Evolutionary conservation across 768 basidiomycete genomes (phyloP).

Genomic region (Serendipita sp.): DNA sequence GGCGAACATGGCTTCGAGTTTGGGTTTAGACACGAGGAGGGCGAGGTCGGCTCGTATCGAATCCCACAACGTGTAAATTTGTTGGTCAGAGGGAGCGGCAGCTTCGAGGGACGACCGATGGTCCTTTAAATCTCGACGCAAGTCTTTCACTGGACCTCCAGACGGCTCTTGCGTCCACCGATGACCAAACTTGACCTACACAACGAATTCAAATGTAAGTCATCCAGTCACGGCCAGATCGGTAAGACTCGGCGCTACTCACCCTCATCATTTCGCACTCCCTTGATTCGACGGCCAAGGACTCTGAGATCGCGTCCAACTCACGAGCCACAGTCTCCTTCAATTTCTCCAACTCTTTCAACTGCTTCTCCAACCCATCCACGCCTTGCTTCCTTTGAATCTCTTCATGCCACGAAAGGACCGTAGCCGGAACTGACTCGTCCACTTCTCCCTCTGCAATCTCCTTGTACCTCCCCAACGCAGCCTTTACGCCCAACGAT

Average conservation of each 20-base stretch:
- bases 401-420: slow-evolving; percentile 58
- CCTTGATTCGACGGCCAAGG: slow-evolving; percentile 65
- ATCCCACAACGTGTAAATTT: slow-evolving; percentile 59
- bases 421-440: slow-evolving; percentile 39
- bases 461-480: slow-evolving; percentile 47
- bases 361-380: slow-evolving; percentile 46
- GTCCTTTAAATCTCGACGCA: slow-evolving; percentile 65
- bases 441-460: slow-evolving; percentile 51
- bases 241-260: slow-evolving; percentile 7
- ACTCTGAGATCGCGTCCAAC: slow-evolving; percentile 41
- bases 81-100: slow-evolving; percentile 61
- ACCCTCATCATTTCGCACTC: slow-evolving; percentile 76
- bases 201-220: neutral
- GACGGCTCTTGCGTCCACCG: slow-evolving; percentile 77
- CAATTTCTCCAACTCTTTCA: slow-evolving; percentile 40
- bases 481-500: slow-evolving; percentile 59
- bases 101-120: slow-evolving; percentile 56
- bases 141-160: slow-evolving; percentile 47
- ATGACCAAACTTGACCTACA: slow-evolving; percentile 61
- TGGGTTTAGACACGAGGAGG: slow-evolving; percentile 36
- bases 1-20: slow-evolving; percentile 44
- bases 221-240: neutral
- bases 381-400: slow-evolving; percentile 50
- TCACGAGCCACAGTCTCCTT: slow-evolving; percentile 41
- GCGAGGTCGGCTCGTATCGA: slow-evolving; percentile 46